These are phyloP conservation scores for Magnaporthiopsis poae DNA, from an alignment of 2,329 filamentous ascomycete species.

Conservation along the genomic window DNA sequence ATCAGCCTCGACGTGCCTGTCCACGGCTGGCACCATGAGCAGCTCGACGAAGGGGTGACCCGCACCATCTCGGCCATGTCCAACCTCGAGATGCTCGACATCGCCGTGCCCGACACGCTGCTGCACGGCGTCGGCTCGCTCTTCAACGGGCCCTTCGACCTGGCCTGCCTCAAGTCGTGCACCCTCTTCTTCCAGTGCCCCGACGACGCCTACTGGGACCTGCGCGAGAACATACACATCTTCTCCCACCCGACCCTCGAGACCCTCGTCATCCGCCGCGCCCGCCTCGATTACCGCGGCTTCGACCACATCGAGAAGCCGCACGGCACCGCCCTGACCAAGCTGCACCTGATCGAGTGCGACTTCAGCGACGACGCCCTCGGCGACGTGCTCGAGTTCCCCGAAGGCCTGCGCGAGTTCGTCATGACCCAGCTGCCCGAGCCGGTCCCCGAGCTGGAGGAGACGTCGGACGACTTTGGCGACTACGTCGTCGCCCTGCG, in stretches of 20 bases:
- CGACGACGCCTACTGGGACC: constrained; percentile 37
- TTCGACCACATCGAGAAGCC: constrained; percentile 39
- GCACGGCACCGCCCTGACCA: constrained; percentile 33
- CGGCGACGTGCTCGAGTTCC: constrained; percentile 32
- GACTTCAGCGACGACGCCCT: constrained; percentile 38
- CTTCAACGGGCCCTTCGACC: constrained; percentile 41
- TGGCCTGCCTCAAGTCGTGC: constrained; percentile 37
- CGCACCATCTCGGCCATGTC: constrained; percentile 39
- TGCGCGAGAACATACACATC: constrained; percentile 42
- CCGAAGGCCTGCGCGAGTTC: constrained; percentile 34
- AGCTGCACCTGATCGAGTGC: constrained; percentile 37
- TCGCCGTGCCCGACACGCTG: constrained; percentile 33
- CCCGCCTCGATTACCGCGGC: constrained; percentile 35
- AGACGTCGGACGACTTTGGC: constrained; percentile 35
- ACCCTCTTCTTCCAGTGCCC: constrained; percentile 37
- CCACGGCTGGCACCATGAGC: constrained; percentile 22
- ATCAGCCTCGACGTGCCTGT: constrained; percentile 29
- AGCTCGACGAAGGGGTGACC: constrained; percentile 19
- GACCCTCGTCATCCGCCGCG: constrained; percentile 32
- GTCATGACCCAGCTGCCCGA: constrained; percentile 35
- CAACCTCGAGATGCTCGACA: constrained; percentile 36
- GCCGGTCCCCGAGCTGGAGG: constrained; percentile 33
- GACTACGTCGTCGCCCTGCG: constrained; percentile 36
- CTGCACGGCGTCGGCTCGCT: constrained; percentile 37
- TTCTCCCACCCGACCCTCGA: constrained; percentile 40